Conservation (phyloP, 257 asterid genomes). For the Phtheirospermum japonicum region DNA sequence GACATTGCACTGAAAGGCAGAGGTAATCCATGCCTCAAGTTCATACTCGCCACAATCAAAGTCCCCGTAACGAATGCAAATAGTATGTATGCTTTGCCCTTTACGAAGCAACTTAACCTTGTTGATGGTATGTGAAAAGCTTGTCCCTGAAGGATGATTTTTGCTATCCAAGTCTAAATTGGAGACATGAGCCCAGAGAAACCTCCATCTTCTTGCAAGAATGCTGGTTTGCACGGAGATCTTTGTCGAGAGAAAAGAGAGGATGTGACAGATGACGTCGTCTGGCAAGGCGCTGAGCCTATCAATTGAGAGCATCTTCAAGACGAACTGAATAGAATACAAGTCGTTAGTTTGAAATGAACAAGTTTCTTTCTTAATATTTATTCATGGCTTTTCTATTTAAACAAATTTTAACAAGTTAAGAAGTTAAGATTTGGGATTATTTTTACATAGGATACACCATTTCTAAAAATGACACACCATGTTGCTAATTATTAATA, state of each 20-base stretch:
- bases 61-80: background rate
- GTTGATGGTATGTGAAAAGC: background rate
- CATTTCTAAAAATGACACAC: too few species aligned
- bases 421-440: too few species aligned
- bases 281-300: constrained; percentile 1
- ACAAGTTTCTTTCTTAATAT: too few species aligned
- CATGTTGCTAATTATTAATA: too few species aligned
- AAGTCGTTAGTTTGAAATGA: too few species aligned
- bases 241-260: constrained; percentile 1
- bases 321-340: too few species aligned
- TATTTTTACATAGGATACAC: too few species aligned
- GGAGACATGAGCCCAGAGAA: background rate
- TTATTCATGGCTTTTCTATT: too few species aligned
- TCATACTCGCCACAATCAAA: background rate
- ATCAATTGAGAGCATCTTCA: background rate
- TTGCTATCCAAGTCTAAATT: background rate
- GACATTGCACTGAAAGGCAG: background rate
- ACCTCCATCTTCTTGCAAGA: background rate
- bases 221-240: background rate
- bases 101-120: background rate
- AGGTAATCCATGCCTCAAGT: background rate
- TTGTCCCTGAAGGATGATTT: background rate
- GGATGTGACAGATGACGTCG: background rate
- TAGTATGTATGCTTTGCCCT: background rate
- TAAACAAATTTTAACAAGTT: too few species aligned